Evolutionary conservation across 345 rosid species (phyloP).

Genomic region (Brassica napus): DNA sequence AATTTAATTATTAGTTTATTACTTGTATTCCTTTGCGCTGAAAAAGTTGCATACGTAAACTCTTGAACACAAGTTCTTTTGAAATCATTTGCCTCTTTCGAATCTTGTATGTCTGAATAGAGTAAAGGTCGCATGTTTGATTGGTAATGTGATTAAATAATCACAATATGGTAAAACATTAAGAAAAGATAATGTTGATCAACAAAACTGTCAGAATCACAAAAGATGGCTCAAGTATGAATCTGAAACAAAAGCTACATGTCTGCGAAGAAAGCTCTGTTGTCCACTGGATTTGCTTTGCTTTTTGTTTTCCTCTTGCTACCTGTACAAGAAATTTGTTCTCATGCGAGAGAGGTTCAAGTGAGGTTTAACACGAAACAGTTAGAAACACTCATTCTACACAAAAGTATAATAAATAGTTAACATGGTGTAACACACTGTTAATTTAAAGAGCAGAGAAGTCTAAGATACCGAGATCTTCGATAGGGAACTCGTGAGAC

Average conservation of each 20-base stretch:
- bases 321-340: slow-evolving; percentile 43
- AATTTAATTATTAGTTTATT: slow-evolving; percentile 1
- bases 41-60: not conserved
- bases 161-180: not conserved
- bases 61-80: too few species aligned
- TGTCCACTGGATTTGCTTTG: slow-evolving; percentile 35
- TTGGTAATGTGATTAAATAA: too few species aligned
- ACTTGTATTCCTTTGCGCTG: not conserved
- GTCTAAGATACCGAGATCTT: slow-evolving; percentile 67
- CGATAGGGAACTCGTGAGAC: slow-evolving; percentile 85
- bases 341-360: too few species aligned
- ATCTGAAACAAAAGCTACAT: slow-evolving; percentile 44
- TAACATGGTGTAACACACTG: too few species aligned
- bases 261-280: slow-evolving; percentile 64
- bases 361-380: too few species aligned
- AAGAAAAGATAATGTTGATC: not conserved
- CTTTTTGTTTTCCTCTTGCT: slow-evolving; percentile 50
- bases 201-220: slow-evolving; percentile 18
- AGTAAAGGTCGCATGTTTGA: not conserved
- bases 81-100: too few species aligned
- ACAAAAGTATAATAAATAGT: too few species aligned
- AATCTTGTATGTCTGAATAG: not conserved
- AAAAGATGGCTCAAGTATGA: not conserved
- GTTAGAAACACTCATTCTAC: too few species aligned
- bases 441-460: too few species aligned